A percentile compares a stretch with the other conserved stretches of the same genome.
These are phyloP conservation scores for Cercospora sp. DNA, from an alignment of 2,329 filamentous ascomycete genomes.

Conservation along the genomic window DNA sequence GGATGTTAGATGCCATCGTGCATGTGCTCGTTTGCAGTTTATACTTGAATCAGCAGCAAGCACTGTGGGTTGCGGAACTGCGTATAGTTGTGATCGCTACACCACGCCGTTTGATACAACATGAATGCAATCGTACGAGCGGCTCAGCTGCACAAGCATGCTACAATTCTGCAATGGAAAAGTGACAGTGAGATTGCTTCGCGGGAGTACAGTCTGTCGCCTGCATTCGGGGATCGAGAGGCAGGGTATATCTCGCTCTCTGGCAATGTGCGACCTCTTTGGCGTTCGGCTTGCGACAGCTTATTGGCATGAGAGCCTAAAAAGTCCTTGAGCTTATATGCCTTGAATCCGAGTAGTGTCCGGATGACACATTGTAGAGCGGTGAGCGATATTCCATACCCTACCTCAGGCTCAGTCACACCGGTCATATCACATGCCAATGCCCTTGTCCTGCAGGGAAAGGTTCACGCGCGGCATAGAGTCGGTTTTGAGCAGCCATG, in stretches of 20 bases:
- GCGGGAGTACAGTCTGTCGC: too few species aligned
- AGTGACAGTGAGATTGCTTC: too few species aligned
- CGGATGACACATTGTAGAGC: too few species aligned
- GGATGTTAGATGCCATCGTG: not conserved
- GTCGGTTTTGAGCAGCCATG: not conserved
- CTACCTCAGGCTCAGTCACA: not conserved
- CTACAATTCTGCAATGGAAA: too few species aligned
- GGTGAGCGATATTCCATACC: not conserved
- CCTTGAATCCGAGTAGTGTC: too few species aligned
- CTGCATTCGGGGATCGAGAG: too few species aligned
- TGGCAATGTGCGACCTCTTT: too few species aligned
- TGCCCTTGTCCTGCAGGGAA: not conserved
- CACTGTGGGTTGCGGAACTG: not conserved
- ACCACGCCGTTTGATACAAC: not conserved
- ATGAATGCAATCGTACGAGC: not conserved
- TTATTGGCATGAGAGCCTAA: too few species aligned
- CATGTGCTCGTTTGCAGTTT: not conserved
- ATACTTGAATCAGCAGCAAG: not conserved
- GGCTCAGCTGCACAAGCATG: too few species aligned
- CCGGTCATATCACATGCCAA: not conserved
- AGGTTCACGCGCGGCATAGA: not conserved
- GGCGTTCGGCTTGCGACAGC: too few species aligned
- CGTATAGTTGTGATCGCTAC: not conserved
- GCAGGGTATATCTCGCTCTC: too few species aligned
- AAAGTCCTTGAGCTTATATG: too few species aligned